A percentile compares a stretch with the other conserved stretches of the same genome.
phyloP scores from a whole-genome alignment of 352 stramenopile genomes.

The Globisporangium mamillatum region DNA sequence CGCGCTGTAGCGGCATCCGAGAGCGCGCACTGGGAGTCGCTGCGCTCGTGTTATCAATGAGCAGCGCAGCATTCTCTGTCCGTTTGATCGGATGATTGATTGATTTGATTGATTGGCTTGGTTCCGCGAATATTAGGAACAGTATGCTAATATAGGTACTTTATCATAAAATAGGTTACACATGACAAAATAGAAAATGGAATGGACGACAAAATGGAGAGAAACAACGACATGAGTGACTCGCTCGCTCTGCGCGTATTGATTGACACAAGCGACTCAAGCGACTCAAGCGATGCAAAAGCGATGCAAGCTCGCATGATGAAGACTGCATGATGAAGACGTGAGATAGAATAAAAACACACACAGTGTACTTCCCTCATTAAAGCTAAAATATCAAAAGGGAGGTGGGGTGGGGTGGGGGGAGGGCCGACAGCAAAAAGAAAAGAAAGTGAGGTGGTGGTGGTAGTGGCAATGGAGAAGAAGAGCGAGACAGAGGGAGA shows the following conservation, averaged over 20 bases:
- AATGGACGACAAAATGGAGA: too few relatives aligned
- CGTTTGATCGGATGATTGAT: not conserved
- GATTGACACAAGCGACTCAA: too few relatives aligned
- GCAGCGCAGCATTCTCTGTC: not conserved
- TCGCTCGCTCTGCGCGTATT: too few relatives aligned
- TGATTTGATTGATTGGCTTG: not conserved
- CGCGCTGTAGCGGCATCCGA: not conserved
- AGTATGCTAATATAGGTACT: not conserved
- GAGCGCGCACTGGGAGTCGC: not conserved
- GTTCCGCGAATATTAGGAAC: not conserved
- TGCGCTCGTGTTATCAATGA: not conserved
- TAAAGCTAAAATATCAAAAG: conserved; percentile 8
- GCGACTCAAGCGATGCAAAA: not conserved
- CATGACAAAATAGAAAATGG: too few relatives aligned
- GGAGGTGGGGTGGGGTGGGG: conserved; percentile 7
- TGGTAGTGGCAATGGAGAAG: not conserved
- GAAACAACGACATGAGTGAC: too few relatives aligned
- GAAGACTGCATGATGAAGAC: not conserved
- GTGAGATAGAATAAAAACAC: conserved; percentile 1
- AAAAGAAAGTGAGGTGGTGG: not conserved
- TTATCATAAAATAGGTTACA: not conserved
- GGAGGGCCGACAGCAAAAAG: conserved; percentile 1
- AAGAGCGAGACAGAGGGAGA: not conserved
- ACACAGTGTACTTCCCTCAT: conserved; percentile 16
- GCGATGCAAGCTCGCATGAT: not conserved